Conservation (phyloP, 768 basidiomycete genomes). For the Suillus tomentosus region DNA sequence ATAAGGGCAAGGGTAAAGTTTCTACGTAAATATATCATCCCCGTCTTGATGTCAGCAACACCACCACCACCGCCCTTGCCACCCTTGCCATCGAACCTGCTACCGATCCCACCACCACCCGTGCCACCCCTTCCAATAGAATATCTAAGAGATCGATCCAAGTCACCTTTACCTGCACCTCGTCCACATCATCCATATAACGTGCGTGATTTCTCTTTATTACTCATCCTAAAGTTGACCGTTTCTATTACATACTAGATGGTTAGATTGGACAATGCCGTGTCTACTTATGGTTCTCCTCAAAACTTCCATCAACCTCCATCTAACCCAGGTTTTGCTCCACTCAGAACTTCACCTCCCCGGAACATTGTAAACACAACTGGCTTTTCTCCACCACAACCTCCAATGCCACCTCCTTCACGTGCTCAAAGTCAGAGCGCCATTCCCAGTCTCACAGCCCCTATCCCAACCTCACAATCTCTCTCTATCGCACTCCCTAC, state of each 20-base stretch:
- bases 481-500: slow-evolving; percentile 53
- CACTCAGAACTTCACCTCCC: neutral
- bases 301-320: slow-evolving; percentile 27
- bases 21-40: too few species aligned
- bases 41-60: too few species aligned
- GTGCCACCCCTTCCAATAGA: slow-evolving; percentile 51
- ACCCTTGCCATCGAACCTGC: too few species aligned
- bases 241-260: slow-evolving; percentile 46
- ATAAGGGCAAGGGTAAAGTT: too few species aligned
- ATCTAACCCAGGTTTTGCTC: slow-evolving; percentile 15
- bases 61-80: too few species aligned
- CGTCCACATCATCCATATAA: slow-evolving; percentile 67
- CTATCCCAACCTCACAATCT: slow-evolving; percentile 64
- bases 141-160: slow-evolving; percentile 32
- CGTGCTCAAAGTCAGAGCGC: slow-evolving; percentile 20
- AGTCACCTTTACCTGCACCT: slow-evolving; percentile 62
- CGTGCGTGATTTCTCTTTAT: slow-evolving; percentile 40
- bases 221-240: slow-evolving; percentile 3
- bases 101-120: slow-evolving; percentile 43
- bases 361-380: slow-evolving; percentile 20
- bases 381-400: slow-evolving; percentile 23
- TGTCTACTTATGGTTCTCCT: slow-evolving; percentile 18
- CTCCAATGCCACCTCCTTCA: slow-evolving; percentile 26
- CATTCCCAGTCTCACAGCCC: slow-evolving; percentile 60
- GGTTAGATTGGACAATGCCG: slow-evolving; percentile 62